Evolutionary conservation across 352 stramenopile genomes (phyloP).

Genomic region (Phytophthora hibernalis): DNA sequence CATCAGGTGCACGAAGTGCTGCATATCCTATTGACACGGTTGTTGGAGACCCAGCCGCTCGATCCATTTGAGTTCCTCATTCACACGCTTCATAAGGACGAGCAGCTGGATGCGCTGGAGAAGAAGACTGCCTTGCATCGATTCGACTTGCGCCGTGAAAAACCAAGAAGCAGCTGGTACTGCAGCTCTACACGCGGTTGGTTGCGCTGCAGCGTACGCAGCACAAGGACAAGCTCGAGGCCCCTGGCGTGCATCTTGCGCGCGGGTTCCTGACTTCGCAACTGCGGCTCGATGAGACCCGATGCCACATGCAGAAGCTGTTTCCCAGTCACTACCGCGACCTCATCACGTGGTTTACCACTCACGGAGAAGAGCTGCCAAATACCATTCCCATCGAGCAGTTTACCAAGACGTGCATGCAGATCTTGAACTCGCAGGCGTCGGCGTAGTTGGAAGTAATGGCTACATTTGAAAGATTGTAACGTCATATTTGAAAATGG

Average conservation of each 20-base stretch:
- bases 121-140: constrained; percentile 45
- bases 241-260: constrained; percentile 38
- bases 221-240: constrained; percentile 42
- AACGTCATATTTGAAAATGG: constrained; percentile 4
- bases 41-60: constrained; percentile 71
- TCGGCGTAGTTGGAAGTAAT: constrained; percentile 16
- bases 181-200: constrained; percentile 60
- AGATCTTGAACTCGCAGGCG: constrained; percentile 46
- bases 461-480: constrained; percentile 9
- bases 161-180: constrained; percentile 64
- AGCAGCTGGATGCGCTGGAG: constrained; percentile 62
- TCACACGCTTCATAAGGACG: constrained; percentile 56
- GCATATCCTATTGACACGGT: constrained; percentile 58
- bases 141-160: constrained; percentile 70
- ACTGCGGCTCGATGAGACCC: constrained; percentile 57
- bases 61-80: constrained; percentile 78
- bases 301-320: constrained; percentile 45
- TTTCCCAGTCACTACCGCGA: constrained; percentile 73
- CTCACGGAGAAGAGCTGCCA: constrained; percentile 47
- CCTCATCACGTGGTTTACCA: constrained; percentile 52
- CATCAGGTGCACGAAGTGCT: constrained; percentile 74
- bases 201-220: constrained; percentile 61
- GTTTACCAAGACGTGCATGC: constrained; percentile 51
- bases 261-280: constrained; percentile 55
- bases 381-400: constrained; percentile 32